phyloP scores from a whole-genome alignment of 1,284 basidiomycete species.

The Gomphus sp. region DNA sequence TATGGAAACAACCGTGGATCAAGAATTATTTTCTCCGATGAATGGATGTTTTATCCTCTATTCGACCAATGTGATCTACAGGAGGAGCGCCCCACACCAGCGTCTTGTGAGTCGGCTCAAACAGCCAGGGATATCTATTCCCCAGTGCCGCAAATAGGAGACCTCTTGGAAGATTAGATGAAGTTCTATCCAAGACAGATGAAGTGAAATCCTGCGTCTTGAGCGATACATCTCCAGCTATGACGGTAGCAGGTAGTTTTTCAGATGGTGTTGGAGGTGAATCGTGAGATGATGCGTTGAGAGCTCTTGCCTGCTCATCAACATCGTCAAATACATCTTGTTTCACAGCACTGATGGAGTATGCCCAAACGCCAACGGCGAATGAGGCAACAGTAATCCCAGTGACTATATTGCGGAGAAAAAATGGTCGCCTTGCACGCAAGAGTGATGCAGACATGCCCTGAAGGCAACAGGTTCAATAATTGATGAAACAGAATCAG shows the following conservation, averaged over 20 bases:
- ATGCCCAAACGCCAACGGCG: constrained; percentile 80
- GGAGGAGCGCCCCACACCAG: constrained; percentile 63
- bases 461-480: constrained; percentile 28
- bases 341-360: constrained; percentile 89
- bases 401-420: constrained; percentile 70
- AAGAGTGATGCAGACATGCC: constrained; percentile 78
- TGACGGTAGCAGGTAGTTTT: neutral
- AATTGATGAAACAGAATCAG: neutral
- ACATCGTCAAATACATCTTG: constrained; percentile 88
- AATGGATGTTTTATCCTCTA: neutral
- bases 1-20: neutral
- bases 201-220: constrained; percentile 14
- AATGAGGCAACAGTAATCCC: constrained; percentile 70
- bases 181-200: constrained; percentile 21
- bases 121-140: constrained; percentile 33
- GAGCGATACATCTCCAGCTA: neutral
- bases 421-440: constrained; percentile 82
- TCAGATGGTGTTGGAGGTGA: neutral
- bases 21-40: neutral
- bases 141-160: constrained; percentile 39
- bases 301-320: constrained; percentile 61
- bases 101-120: constrained; percentile 53
- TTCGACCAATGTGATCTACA: constrained; percentile 42
- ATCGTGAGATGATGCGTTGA: constrained; percentile 30
- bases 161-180: constrained; percentile 22